Percentiles rank a stretch among this genome's conserved stretches.
These are phyloP conservation scores for Rachicladosporium sp. DNA, from an alignment of 2,329 filamentous ascomycete genomes.

Conservation along the genomic window DNA sequence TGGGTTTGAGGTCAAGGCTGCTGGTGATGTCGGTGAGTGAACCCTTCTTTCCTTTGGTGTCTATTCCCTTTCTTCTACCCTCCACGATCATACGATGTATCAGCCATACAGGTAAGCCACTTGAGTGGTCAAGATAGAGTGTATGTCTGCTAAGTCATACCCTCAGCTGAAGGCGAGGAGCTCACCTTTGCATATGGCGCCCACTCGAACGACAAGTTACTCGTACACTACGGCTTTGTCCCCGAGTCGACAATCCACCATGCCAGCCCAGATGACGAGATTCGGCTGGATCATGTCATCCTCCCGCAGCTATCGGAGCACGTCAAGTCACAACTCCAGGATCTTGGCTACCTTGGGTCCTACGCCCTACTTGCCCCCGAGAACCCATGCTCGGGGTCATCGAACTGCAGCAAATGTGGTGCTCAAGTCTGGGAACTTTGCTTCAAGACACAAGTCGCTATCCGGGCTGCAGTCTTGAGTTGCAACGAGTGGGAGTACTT, in stretches of 20 bases:
- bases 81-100: not conserved
- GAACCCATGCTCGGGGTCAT: conserved; percentile 6
- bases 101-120: conserved; percentile 4
- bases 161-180: conserved; percentile 41
- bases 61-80: not conserved
- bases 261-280: conserved; percentile 26
- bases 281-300: conserved; percentile 31
- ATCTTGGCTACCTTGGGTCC: conserved; percentile 30
- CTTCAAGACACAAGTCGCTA: conserved; percentile 34
- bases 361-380: conserved; percentile 20
- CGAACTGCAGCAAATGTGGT: not conserved
- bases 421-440: conserved; percentile 20
- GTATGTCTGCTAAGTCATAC: too few species aligned
- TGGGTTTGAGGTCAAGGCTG: conserved; percentile 46
- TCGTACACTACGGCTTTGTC: conserved; percentile 52
- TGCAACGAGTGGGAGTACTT: conserved; percentile 28
- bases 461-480: conserved; percentile 25
- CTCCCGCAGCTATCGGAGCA: conserved; percentile 23
- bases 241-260: conserved; percentile 10
- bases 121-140: too few species aligned
- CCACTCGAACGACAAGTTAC: conserved; percentile 60
- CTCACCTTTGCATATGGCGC: conserved; percentile 57
- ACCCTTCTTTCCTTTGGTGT: not conserved
- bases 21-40: conserved; percentile 35
- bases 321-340: conserved; percentile 26